Conservation (phyloP, 169 alveolate genomes). For the Plasmodium chabaudi region DNA sequence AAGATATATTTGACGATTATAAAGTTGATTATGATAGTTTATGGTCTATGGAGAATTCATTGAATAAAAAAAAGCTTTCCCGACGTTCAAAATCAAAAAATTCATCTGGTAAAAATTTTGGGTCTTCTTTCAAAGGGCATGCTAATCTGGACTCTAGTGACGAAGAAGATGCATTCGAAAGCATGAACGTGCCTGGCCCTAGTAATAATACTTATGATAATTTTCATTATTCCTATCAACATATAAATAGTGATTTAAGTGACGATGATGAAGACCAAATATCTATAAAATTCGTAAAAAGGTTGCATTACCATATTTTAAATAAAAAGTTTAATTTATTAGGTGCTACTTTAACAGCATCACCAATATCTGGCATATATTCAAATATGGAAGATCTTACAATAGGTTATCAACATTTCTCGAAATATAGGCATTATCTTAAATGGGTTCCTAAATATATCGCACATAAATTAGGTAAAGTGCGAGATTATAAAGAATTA, state of each 20-base stretch:
- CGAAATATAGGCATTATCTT: conserved; percentile 20
- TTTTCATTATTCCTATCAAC: background rate
- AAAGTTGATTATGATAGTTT: conserved; percentile 16
- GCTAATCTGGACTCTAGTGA: background rate
- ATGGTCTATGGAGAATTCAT: background rate
- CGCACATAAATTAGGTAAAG: conserved; percentile 10
- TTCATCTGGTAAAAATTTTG: too few species aligned
- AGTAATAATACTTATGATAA: background rate
- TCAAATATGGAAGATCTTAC: conserved; percentile 52
- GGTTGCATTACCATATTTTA: conserved; percentile 48
- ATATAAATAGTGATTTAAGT: background rate
- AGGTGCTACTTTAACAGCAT: conserved; percentile 29
- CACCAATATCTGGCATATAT: conserved; percentile 44
- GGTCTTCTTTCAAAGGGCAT: too few species aligned
- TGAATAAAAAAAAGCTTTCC: too few species aligned
- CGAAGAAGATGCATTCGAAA: background rate
- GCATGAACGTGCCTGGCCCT: background rate
- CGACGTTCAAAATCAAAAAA: too few species aligned
- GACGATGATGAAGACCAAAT: background rate
- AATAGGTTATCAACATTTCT: conserved; percentile 58
- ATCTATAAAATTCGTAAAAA: conserved; percentile 13
- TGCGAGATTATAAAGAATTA: conserved; percentile 63
- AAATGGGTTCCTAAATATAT: conserved; percentile 20
- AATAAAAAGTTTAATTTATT: conserved; percentile 44
- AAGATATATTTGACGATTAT: conserved; percentile 44